phyloP scores from a whole-genome alignment of 2,329 filamentous ascomycete genomes.

The Nigrospora osmanthi region DNA sequence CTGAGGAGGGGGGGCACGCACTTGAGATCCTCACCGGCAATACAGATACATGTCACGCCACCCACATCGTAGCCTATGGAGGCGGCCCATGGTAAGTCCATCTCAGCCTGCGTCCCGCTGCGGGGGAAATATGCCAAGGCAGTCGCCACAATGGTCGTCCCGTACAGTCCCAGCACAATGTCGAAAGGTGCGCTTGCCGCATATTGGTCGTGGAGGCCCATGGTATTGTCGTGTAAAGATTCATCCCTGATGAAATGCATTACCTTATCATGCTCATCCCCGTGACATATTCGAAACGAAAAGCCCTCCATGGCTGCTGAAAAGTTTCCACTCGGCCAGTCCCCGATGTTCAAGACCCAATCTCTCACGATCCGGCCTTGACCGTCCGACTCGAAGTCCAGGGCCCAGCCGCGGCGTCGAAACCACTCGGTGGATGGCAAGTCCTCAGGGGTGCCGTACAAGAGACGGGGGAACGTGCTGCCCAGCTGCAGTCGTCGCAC shows the following conservation, averaged over 20 bases:
- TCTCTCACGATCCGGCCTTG: constrained; percentile 43
- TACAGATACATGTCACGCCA: constrained; percentile 53
- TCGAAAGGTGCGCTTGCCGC: constrained; percentile 41
- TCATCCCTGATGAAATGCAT: constrained; percentile 42
- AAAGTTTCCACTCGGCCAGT: constrained; percentile 35
- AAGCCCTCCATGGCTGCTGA: constrained; percentile 28
- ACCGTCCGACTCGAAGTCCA: constrained; percentile 34
- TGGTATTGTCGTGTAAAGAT: constrained; percentile 34
- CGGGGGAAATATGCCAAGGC: constrained; percentile 46
- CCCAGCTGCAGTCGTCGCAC: constrained; percentile 48
- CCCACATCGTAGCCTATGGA: constrained; percentile 43
- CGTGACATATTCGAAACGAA: constrained; percentile 34
- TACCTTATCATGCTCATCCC: constrained; percentile 37
- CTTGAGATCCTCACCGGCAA: constrained; percentile 36
- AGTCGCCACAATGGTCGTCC: constrained; percentile 38
- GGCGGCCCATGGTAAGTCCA: constrained; percentile 48
- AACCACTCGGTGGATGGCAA: constrained; percentile 43
- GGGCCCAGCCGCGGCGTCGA: constrained; percentile 42
- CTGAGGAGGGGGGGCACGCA: neutral
- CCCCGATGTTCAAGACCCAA: constrained; percentile 43
- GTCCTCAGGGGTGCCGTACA: constrained; percentile 44
- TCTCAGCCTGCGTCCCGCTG: constrained; percentile 34
- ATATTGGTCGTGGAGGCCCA: constrained; percentile 56
- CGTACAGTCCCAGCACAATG: constrained; percentile 45
- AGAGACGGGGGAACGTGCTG: constrained; percentile 48